phyloP scores from a whole-genome alignment of 2,329 filamentous ascomycete genomes.

The Nothophaeocryptopus gaeumannii region DNA sequence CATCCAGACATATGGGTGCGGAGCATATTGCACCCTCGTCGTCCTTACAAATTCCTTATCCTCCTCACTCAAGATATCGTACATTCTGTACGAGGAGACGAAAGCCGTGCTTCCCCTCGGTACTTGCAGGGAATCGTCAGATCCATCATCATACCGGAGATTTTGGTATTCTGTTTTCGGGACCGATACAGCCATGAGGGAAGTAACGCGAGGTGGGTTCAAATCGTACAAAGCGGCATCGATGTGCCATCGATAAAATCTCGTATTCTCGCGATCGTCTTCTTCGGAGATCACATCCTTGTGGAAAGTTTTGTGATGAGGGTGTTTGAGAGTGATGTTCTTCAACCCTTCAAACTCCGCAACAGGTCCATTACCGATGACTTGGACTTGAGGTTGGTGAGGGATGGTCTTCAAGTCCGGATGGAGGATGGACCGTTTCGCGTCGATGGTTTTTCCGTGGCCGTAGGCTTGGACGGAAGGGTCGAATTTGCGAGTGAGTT shows the following conservation, averaged over 20 bases:
- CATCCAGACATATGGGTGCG: constrained; percentile 84
- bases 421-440: constrained; percentile 64
- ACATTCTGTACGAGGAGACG: constrained; percentile 68
- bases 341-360: constrained; percentile 67
- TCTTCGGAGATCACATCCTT: constrained; percentile 59
- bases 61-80: constrained; percentile 60
- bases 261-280: constrained; percentile 57
- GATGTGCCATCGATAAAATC: constrained; percentile 77
- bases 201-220: constrained; percentile 70
- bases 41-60: constrained; percentile 67
- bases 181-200: constrained; percentile 70
- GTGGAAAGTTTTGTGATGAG: constrained; percentile 76
- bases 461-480: constrained; percentile 65
- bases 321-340: constrained; percentile 67
- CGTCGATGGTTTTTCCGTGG: constrained; percentile 71
- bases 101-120: constrained; percentile 76
- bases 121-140: constrained; percentile 62
- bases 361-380: constrained; percentile 74
- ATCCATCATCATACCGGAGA: constrained; percentile 70
- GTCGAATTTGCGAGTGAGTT: constrained; percentile 72
- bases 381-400: constrained; percentile 74
- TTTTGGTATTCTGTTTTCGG: constrained; percentile 65
- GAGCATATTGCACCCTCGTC: constrained; percentile 69
- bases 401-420: constrained; percentile 78
- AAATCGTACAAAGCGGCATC: constrained; percentile 74